phyloP scores from a whole-genome alignment of 768 basidiomycete genomes.

The Russula foetens region DNA sequence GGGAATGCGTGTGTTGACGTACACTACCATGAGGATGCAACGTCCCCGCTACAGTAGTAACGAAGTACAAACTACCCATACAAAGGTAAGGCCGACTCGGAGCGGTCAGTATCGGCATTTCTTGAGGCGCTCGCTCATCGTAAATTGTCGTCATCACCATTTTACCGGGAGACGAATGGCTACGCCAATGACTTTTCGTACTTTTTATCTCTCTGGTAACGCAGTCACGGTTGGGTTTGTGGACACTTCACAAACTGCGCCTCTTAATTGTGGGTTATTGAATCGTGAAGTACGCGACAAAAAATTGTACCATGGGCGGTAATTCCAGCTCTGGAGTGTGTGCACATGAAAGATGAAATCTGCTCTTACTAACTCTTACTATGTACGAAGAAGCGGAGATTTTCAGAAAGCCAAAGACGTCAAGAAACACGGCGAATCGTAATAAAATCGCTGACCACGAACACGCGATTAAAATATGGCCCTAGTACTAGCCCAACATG shows the following conservation, averaged over 20 bases:
- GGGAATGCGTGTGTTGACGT: conserved; percentile 11
- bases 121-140: not conserved
- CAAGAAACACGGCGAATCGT: not conserved
- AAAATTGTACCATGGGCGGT: no score
- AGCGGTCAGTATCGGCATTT: not conserved
- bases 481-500: not conserved
- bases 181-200: no score
- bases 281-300: no score
- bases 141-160: not conserved
- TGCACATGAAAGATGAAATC: not conserved
- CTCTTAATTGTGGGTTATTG: no score
- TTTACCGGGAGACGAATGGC: no score
- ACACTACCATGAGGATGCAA: conserved; percentile 9
- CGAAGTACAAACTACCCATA: not conserved
- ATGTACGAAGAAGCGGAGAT: not conserved
- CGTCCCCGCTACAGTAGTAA: conserved; percentile 1
- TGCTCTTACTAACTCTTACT: not conserved
- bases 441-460: conserved; percentile 2
- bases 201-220: no score
- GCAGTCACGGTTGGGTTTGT: no score
- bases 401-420: not conserved
- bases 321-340: no score
- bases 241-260: not conserved
- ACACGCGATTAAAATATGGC: conserved; percentile 1
- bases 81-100: not conserved